Percentiles rank a stretch among this genome's conserved stretches.
Conservation (phyloP, 2,329 filamentous ascomycete genomes). For the Colletotrichum tropicicola region DNA sequence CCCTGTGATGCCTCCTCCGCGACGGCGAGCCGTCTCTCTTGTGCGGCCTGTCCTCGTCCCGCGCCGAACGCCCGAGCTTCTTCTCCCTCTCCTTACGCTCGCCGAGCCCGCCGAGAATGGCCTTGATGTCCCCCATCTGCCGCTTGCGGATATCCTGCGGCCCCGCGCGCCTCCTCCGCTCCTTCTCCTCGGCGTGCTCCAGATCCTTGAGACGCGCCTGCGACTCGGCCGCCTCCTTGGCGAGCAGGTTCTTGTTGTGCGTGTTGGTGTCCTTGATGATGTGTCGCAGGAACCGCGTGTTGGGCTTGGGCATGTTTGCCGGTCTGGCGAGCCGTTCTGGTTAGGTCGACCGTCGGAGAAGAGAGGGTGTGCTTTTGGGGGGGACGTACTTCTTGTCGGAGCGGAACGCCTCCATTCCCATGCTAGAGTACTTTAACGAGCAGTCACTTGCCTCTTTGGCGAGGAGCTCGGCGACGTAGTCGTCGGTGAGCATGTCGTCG, state of each 20-base stretch:
- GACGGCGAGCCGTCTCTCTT: neutral
- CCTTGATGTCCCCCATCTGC: slow-evolving; percentile 69
- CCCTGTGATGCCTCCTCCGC: slow-evolving; percentile 2
- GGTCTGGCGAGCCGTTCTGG: slow-evolving; percentile 58
- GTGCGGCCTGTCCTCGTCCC: slow-evolving; percentile 19
- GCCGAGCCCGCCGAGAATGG: slow-evolving; percentile 60
- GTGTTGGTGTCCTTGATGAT: slow-evolving; percentile 88
- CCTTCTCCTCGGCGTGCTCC: slow-evolving; percentile 56
- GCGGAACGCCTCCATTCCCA: slow-evolving; percentile 75
- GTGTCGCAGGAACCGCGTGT: slow-evolving; percentile 87
- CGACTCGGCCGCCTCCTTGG: slow-evolving; percentile 85
- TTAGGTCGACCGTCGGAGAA: neutral
- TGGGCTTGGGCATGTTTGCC: slow-evolving; percentile 81
- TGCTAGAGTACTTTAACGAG: slow-evolving; percentile 76
- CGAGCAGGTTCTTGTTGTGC: slow-evolving; percentile 88
- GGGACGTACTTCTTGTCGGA: slow-evolving; percentile 55
- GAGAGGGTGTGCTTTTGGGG: neutral
- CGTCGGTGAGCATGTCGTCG: slow-evolving; percentile 71
- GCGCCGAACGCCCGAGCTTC: slow-evolving; percentile 21
- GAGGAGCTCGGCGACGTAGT: slow-evolving; percentile 83
- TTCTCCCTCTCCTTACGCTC: too few relatives aligned
- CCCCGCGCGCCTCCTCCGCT: slow-evolving; percentile 55
- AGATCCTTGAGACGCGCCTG: slow-evolving; percentile 73
- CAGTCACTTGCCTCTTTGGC: slow-evolving; percentile 80
- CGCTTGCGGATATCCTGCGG: slow-evolving; percentile 62